Evolutionary conservation across 148 eudicot species (phyloP).

Genomic region (Rhododendron griersonianum): DNA sequence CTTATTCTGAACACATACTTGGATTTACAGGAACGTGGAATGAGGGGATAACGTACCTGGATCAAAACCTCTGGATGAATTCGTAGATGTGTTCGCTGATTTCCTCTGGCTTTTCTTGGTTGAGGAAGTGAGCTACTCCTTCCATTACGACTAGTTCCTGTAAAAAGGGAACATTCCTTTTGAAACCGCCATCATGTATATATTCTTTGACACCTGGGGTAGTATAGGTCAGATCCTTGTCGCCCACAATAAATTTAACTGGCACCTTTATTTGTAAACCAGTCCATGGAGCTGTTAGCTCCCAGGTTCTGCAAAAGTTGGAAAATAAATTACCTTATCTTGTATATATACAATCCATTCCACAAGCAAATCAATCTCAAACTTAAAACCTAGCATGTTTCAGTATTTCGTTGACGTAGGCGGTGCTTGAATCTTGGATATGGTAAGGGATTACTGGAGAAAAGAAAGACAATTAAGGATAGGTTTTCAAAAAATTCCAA

Average conservation of each 20-base stretch:
- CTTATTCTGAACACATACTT: not conserved
- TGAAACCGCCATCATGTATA: slow-evolving; percentile 41
- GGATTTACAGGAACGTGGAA: not conserved
- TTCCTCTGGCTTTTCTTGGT: slow-evolving; percentile 57
- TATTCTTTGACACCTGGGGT: slow-evolving; percentile 41
- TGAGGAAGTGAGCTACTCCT: slow-evolving; percentile 56
- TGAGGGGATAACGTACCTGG: not conserved
- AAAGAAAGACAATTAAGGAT: not conserved
- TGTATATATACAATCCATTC: too few species aligned
- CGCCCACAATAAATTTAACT: slow-evolving; percentile 51
- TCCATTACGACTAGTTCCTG: slow-evolving; percentile 53
- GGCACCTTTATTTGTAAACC: slow-evolving; percentile 58
- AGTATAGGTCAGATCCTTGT: slow-evolving; percentile 38
- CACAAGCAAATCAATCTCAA: not conserved
- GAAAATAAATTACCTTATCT: not conserved
- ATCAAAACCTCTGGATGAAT: slow-evolving; percentile 41
- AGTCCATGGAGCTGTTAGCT: slow-evolving; percentile 51
- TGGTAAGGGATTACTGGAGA: not conserved
- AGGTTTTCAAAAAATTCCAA: not conserved
- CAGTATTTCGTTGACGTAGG: not conserved
- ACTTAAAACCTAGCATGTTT: not conserved
- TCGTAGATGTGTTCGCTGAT: slow-evolving; percentile 43
- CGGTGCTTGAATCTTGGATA: not conserved
- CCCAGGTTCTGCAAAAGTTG: slow-evolving; percentile 40
- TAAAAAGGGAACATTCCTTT: slow-evolving; percentile 42